Conservation (phyloP, 768 basidiomycete genomes). For the Sarcodon sp. region DNA sequence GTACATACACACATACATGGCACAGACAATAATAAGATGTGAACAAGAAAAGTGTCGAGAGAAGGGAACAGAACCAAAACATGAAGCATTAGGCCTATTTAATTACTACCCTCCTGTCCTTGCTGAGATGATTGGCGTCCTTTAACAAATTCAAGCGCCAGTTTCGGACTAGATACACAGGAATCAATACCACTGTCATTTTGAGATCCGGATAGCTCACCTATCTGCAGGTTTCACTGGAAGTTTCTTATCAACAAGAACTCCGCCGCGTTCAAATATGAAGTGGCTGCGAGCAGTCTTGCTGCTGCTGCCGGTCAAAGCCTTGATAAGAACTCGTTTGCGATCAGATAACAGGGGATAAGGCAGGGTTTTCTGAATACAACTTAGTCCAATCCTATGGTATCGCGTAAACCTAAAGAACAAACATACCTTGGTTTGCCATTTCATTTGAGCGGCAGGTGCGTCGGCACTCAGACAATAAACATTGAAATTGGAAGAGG, state of each 20-base stretch:
- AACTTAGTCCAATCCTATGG: background rate
- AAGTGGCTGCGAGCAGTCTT: conserved; percentile 90
- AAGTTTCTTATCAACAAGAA: conserved; percentile 71
- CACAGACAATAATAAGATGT: too few species aligned
- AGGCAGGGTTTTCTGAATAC: conserved; percentile 60
- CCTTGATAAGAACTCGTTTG: conserved; percentile 65
- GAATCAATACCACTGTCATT: background rate
- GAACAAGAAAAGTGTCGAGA: too few species aligned
- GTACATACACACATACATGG: too few species aligned
- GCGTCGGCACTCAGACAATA: conserved; percentile 80
- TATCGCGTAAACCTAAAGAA: background rate
- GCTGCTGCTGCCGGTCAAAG: conserved; percentile 64
- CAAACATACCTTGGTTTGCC: conserved; percentile 67
- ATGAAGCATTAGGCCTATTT: too few species aligned
- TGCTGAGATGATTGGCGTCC: conserved; percentile 1
- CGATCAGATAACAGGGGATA: conserved; percentile 86
- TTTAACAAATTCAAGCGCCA: conserved; percentile 64
- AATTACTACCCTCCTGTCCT: too few species aligned
- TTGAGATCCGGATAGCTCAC: conserved; percentile 21
- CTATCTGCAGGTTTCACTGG: conserved; percentile 85
- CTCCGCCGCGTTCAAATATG: conserved; percentile 86
- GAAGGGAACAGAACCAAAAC: too few species aligned
- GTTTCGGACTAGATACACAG: conserved; percentile 31
- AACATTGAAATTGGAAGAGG: conserved; percentile 50
- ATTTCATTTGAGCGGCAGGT: conserved; percentile 62